Conservation (phyloP, 257 asterid species). For the Nicotiana tomentosiformis region DNA sequence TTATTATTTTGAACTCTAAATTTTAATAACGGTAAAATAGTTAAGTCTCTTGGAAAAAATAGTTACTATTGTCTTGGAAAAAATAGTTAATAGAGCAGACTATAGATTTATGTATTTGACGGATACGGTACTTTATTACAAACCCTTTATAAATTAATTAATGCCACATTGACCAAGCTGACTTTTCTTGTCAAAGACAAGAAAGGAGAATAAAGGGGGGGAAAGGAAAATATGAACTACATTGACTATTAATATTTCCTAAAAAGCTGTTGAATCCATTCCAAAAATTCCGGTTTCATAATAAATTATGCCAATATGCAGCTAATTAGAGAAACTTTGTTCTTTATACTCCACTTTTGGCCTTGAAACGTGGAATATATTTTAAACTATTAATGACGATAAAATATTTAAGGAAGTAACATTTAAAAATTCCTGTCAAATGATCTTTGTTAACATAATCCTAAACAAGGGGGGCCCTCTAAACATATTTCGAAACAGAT, state of each 20-base stretch:
- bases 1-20: not conserved
- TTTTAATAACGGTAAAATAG: not conserved
- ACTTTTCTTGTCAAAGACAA: not conserved
- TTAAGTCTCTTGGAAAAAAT: no score
- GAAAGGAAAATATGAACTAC: not conserved
- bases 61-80: no score
- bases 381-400: conserved; percentile 4
- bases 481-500: not conserved
- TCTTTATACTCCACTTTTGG: not conserved
- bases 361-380: conserved; percentile 16
- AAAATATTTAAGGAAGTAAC: not conserved
- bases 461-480: not conserved
- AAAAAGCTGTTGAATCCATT: not conserved
- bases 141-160: not conserved
- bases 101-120: not conserved
- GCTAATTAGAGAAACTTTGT: not conserved
- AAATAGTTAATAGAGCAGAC: not conserved
- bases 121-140: not conserved
- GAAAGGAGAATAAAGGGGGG: not conserved
- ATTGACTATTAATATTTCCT: not conserved
- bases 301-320: not conserved
- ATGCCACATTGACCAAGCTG: not conserved
- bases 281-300: not conserved
- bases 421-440: not conserved
- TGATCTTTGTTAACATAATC: conserved; percentile 5